These are phyloP conservation scores for Lagenidium giganteum DNA, from an alignment of 352 stramenopile genomes.

Conservation along the genomic window DNA sequence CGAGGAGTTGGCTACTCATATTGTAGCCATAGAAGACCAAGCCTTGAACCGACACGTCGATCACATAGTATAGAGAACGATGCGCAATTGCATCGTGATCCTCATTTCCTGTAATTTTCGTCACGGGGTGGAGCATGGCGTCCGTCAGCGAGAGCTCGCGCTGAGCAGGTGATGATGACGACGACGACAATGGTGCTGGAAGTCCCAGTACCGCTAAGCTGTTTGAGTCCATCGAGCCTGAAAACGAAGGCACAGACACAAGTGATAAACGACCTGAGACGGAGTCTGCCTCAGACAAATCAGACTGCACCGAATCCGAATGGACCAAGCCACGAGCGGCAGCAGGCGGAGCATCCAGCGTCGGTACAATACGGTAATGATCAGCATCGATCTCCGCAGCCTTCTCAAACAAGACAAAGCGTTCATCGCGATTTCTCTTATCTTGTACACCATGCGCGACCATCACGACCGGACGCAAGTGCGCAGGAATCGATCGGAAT, in stretches of 20 bases:
- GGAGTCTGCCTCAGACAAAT: slow-evolving; percentile 65
- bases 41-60: slow-evolving; percentile 55
- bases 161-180: slow-evolving; percentile 1
- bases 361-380: no score
- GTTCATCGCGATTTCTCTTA: slow-evolving; percentile 17
- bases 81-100: slow-evolving; percentile 7
- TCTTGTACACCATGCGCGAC: slow-evolving; percentile 20
- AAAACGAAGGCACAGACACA: slow-evolving; percentile 20
- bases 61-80: slow-evolving; percentile 72
- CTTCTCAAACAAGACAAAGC: no score
- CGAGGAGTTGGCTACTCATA: slow-evolving; percentile 56
- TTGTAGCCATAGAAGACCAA: slow-evolving; percentile 75
- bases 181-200: slow-evolving; percentile 2
- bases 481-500: slow-evolving; percentile 43
- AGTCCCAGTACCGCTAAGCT: slow-evolving; percentile 25
- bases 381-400: no score
- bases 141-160: slow-evolving; percentile 53
- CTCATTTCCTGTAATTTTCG: slow-evolving; percentile 4
- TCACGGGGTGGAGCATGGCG: slow-evolving; percentile 34
- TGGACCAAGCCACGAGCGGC: slow-evolving; percentile 7
- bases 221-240: slow-evolving; percentile 15
- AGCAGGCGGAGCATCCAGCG: slow-evolving; percentile 12
- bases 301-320: slow-evolving; percentile 70
- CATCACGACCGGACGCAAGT: slow-evolving; percentile 31
- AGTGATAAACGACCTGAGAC: slow-evolving; percentile 29